These are phyloP conservation scores for Cladochytrium replicatum DNA, from an alignment of 192 early-diverging fungal species.

Conservation along the genomic window DNA sequence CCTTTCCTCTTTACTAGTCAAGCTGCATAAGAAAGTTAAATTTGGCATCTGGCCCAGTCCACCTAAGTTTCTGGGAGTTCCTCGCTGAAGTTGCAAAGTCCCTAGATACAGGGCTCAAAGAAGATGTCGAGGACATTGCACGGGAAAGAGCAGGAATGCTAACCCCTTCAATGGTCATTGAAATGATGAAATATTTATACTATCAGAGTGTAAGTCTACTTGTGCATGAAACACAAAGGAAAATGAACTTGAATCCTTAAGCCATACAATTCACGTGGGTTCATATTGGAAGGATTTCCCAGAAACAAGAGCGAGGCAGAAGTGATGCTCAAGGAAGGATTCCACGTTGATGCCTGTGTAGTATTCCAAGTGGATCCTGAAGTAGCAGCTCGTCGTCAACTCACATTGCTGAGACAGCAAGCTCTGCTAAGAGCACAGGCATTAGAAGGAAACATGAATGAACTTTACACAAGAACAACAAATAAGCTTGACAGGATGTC, in stretches of 20 bases:
- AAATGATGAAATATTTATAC: neutral
- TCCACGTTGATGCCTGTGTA: slow-evolving; percentile 33
- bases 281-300: slow-evolving; percentile 39
- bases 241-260: no score
- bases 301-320: slow-evolving; percentile 30
- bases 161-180: neutral
- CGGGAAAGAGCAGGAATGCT: neutral
- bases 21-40: neutral
- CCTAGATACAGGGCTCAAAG: neutral
- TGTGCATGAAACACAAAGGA: no score
- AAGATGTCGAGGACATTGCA: neutral
- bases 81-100: neutral
- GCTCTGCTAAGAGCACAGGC: slow-evolving; percentile 1
- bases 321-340: slow-evolving; percentile 23
- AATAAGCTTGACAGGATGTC: neutral
- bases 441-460: slow-evolving; percentile 10
- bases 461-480: neutral
- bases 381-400: slow-evolving; percentile 21
- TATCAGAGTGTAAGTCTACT: neutral
- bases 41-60: neutral
- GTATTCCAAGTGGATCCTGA: slow-evolving; percentile 26
- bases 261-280: slow-evolving; percentile 38
- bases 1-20: neutral
- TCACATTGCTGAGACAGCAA: neutral
- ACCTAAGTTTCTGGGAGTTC: neutral